Percentiles rank a stretch among this genome's conserved stretches.
Evolutionary conservation across 2,329 filamentous ascomycete genomes (phyloP).

Genomic region (Trichoderma atrobrunneum): DNA sequence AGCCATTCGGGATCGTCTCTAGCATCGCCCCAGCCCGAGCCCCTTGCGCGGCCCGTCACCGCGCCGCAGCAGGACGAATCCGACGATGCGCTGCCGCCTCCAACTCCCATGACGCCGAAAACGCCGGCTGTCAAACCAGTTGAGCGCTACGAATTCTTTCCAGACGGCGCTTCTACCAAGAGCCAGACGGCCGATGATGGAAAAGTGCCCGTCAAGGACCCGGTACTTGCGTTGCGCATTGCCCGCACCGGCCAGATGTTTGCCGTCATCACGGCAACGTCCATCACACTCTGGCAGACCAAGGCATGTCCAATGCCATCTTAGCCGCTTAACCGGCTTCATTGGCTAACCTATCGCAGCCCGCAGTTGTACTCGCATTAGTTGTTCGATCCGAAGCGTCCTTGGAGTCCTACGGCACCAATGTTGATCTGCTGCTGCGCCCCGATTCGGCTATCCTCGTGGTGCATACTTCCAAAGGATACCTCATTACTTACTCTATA

Average conservation of each 20-base stretch:
- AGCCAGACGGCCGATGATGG: constrained; percentile 23
- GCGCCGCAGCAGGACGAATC: constrained; percentile 34
- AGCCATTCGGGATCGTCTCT: constrained; percentile 32
- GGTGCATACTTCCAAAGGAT: constrained; percentile 80
- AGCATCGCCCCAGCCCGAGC: constrained; percentile 16
- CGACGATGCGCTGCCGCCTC: constrained; percentile 36
- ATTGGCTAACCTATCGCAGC: constrained; percentile 47
- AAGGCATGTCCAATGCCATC: constrained; percentile 56
- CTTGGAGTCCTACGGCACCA: constrained; percentile 77
- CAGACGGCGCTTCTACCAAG: constrained; percentile 7
- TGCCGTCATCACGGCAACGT: constrained; percentile 79
- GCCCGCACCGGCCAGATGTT: constrained; percentile 80
- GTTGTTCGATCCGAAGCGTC: constrained; percentile 80
- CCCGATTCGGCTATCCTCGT: constrained; percentile 92
- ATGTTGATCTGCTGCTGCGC: constrained; percentile 78
- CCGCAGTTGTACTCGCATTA: constrained; percentile 81
- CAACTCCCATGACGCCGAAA: constrained; percentile 52
- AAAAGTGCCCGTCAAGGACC: constrained; percentile 54
- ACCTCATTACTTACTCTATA: constrained; percentile 90
- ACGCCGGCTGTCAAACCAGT: constrained; percentile 59
- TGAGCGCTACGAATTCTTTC: constrained; percentile 48
- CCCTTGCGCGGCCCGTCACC: constrained; percentile 26
- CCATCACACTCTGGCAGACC: constrained; percentile 94
- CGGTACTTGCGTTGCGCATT: constrained; percentile 70
- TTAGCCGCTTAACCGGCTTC: not conserved